Evolutionary conservation across 1,284 basidiomycete species (phyloP), one percentile per base, ranked within the genome.

Genomic region (Tausonia pullulans): DNA sequence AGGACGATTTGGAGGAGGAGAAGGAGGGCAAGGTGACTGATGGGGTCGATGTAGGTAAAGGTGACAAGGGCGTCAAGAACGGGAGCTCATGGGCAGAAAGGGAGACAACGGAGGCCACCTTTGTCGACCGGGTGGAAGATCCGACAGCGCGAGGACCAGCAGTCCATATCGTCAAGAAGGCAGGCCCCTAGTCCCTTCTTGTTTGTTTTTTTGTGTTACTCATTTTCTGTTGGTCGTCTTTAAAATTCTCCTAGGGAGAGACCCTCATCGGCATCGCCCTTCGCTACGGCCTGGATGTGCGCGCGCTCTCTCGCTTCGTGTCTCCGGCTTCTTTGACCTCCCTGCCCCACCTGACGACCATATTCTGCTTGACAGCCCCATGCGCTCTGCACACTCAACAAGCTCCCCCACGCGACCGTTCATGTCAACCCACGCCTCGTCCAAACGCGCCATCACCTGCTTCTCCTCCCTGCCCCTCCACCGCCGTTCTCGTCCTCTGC

Each of bases 21-120:
- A 41, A 40, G 7, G 40, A 58, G 11, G 14, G 27, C n/a, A 16
- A 48, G 6, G 43, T 48, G 14, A 2, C 45, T 7, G 49, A 44
- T 14, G 27, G 4, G 4, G 81, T 76, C 11, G 79, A 77, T 53
- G 80, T 10, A 79, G 5, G 81, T 79, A 6, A 79, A 79, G 72
- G 56, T 76, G 44, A 79, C 75, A 55, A 79, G 78, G 14, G 45
- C 52, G 45, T 52, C n/a, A 59, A 81, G 1, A 13, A 14, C n/a
- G 14, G 14, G 5, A 11, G 14, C 51, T 46, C 83, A 81, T 73
- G 83, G 81, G 43, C 84, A 83, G 62, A 87, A 77, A 71, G 87
- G 84, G 58, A 88, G 76, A 67, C 86, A 83, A 83, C 84, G 87
- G 65, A 85, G 80, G 7, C 84, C 84, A 66, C 84, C 82, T 27